These are phyloP conservation scores for Phytophthora vignae DNA, from an alignment of 352 stramenopile genomes.

Conservation along the genomic window DNA sequence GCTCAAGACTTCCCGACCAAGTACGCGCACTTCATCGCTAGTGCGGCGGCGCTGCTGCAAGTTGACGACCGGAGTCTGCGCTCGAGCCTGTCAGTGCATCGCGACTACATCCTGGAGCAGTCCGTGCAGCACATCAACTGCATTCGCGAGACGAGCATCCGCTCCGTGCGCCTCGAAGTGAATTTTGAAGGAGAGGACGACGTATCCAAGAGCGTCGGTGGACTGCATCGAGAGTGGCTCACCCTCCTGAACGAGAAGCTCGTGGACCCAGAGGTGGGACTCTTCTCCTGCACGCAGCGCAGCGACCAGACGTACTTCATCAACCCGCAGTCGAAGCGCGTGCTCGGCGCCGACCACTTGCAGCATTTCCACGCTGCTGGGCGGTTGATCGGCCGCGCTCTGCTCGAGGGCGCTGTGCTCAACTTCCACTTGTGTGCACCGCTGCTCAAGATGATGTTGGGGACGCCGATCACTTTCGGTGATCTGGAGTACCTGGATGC, in stretches of 20 bases:
- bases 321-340: constrained; percentile 61
- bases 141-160: constrained; percentile 47
- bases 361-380: constrained; percentile 62
- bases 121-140: constrained; percentile 61
- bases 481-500: constrained; percentile 92
- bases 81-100: constrained; percentile 36
- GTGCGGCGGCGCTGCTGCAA: constrained; percentile 28
- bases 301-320: constrained; percentile 68
- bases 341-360: constrained; percentile 68
- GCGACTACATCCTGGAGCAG: constrained; percentile 59
- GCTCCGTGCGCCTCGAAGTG: constrained; percentile 57
- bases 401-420: constrained; percentile 93
- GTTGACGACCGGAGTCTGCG: constrained; percentile 1
- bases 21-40: constrained; percentile 54
- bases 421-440: constrained; percentile 94
- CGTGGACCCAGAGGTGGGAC: constrained; percentile 45
- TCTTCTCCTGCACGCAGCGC: constrained; percentile 69
- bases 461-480: constrained; percentile 92
- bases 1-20: constrained; percentile 53
- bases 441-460: constrained; percentile 98
- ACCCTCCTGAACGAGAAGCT: constrained; percentile 67
- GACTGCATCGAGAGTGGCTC: constrained; percentile 86
- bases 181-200: constrained; percentile 68
- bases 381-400: constrained; percentile 61
- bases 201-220: constrained; percentile 29